A percentile compares a stretch with the other conserved stretches of the same genome.
Conservation (phyloP, 2,329 filamentous ascomycete genomes). For the Chrysoporthe austroafricana region DNA sequence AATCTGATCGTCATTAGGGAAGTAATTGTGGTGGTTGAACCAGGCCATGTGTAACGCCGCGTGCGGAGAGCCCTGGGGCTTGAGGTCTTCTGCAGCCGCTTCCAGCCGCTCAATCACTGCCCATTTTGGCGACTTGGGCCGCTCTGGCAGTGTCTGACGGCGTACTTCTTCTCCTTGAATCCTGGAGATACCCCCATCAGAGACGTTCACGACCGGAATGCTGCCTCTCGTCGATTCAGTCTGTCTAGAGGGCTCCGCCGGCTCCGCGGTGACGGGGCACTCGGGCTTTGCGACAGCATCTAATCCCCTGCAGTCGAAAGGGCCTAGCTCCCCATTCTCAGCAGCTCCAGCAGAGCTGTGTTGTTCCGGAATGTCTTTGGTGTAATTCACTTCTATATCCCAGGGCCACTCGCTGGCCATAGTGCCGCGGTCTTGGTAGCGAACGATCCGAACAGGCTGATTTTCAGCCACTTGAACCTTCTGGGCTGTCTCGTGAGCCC, state of each 20-base stretch:
- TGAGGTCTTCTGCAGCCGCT: slow-evolving; percentile 13
- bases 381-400: not conserved
- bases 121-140: slow-evolving; percentile 23
- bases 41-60: not conserved
- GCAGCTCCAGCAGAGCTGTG: not conserved
- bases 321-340: not conserved
- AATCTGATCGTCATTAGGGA: not conserved
- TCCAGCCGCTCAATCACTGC: slow-evolving; percentile 24
- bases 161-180: not conserved
- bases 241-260: slow-evolving; percentile 34
- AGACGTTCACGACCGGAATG: not conserved
- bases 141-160: not conserved
- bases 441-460: slow-evolving; percentile 26
- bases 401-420: slow-evolving; percentile 18
- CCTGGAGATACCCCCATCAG: not conserved
- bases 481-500: not conserved
- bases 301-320: not conserved
- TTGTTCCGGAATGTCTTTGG: not conserved
- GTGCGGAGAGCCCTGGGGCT: not conserved
- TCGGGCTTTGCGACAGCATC: not conserved
- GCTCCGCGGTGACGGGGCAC: not conserved
- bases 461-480: not conserved
- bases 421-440: slow-evolving; percentile 31
- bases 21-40: not conserved
- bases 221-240: not conserved